Evolutionary conservation across 1,284 basidiomycete species (phyloP).

Genomic region (Ustanciosporium gigantosporum): DNA sequence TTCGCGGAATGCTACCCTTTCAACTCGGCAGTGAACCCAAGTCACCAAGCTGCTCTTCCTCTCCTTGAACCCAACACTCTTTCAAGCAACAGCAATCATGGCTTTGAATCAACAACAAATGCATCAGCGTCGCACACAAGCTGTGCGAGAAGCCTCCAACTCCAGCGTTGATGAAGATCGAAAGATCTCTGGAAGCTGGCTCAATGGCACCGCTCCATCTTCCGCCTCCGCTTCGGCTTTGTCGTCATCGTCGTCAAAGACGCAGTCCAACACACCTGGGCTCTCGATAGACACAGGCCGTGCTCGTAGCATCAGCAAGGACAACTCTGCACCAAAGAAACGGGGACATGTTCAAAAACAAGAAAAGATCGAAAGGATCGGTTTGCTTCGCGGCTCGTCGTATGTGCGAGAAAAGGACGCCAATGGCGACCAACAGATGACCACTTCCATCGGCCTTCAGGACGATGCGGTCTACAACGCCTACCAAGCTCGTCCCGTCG

Average conservation of each 20-base stretch:
- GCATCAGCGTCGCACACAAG: slow-evolving; percentile 3
- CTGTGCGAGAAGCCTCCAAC: slow-evolving; percentile 18
- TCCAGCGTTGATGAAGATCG: slow-evolving; percentile 36
- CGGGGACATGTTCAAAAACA: slow-evolving; percentile 29
- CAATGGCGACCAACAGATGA: slow-evolving; percentile 18
- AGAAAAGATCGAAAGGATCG: slow-evolving; percentile 35
- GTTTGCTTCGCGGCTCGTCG: slow-evolving; percentile 35
- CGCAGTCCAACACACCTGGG: neutral
- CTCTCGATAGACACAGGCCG: neutral
- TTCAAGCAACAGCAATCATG: too few species aligned
- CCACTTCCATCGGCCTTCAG: slow-evolving; percentile 46
- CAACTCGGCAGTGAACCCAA: too few species aligned
- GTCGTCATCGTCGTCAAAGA: neutral
- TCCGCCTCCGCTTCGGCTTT: neutral
- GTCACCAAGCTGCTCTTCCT: too few species aligned
- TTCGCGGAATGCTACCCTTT: too few species aligned
- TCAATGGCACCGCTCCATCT: neutral
- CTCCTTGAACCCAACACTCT: too few species aligned
- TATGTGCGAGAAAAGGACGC: slow-evolving; percentile 20
- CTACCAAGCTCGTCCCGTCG: slow-evolving; percentile 38
- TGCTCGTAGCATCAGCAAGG: neutral
- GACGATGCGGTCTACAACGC: slow-evolving; percentile 46
- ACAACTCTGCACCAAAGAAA: slow-evolving; percentile 3
- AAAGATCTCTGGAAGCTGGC: slow-evolving; percentile 28
- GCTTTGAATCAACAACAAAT: neutral